Base-by-base conservation (phyloP, 1,284 basidiomycete genomes). In the Microbotryomycetes sp. region DNA sequence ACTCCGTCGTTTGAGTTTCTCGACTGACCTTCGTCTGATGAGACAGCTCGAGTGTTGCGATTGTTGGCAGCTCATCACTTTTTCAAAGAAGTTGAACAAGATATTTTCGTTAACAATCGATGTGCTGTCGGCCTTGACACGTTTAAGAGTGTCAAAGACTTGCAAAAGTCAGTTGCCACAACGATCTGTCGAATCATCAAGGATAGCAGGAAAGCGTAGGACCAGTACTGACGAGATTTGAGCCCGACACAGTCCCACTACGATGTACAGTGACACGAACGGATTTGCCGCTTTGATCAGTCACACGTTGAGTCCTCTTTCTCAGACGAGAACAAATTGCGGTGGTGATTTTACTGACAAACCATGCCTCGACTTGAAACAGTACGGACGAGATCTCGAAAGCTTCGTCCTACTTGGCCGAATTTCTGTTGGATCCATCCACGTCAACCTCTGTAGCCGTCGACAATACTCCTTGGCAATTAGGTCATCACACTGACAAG, bases 311-410 rank as follows among this genome's bases (percentile, higher is more conserved):
- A 19, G 12, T 42, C 19, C 50, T 22, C 4, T 6, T 2, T 22
- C 25, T 19, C 4, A 1, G 5, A 47, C 26, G 30, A n/a, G n/a
- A n/a, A n/a, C n/a, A n/a, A n/a, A n/a, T n/a, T n/a, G n/a, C n/a
- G n/a, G n/a, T n/a, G n/a, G n/a, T n/a, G n/a, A n/a, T n/a, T n/a
- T n/a, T n/a, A n/a, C n/a, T n/a, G n/a, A n/a, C n/a, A n/a, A n/a
- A n/a, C n/a, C n/a, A n/a, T 14, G n/a, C 25, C 26, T n/a, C 22
- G 2, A 26, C 16, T 25, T n/a, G 2, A 14, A 45, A 4, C 32
- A 86, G 86, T 68, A 80, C 84, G 19, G 86, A 88, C 68, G 86
- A 88, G 70, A 79, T 86, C 36, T 82, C 83, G 77, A 87, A 87
- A 74, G 80, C 84, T 0, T 81, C 86, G 2, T 81, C 83, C 6